Percentiles rank a stretch among this genome's conserved stretches.
Conservation (phyloP, 345 rosid species). For the Gossypium australe region DNA sequence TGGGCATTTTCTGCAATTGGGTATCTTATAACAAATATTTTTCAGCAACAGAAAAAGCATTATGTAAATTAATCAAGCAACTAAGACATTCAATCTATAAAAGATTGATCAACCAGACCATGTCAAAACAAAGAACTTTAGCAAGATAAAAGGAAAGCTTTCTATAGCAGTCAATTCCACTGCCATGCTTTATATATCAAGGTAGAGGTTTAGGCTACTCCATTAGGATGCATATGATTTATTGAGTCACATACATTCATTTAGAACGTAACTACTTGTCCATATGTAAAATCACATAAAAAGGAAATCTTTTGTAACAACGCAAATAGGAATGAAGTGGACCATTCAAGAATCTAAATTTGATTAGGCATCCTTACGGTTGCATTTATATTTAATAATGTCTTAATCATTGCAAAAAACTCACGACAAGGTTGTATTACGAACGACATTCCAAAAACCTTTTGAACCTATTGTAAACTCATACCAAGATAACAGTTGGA, state of each 20-base stretch:
- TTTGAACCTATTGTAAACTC: neutral
- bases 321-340: neutral
- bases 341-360: neutral
- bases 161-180: neutral
- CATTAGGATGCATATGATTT: neutral
- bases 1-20: conserved; percentile 97
- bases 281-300: neutral
- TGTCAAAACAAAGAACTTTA: too few relatives aligned
- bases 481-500: neutral
- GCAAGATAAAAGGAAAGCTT: neutral
- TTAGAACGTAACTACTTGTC: neutral
- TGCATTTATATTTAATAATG: neutral
- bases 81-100: neutral
- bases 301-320: neutral
- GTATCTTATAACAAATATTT: conserved; percentile 58
- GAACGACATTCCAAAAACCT: neutral
- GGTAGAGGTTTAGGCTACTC: neutral
- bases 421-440: neutral
- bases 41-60: conserved; percentile 26
- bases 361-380: neutral
- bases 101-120: neutral
- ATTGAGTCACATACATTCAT: neutral
- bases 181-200: neutral
- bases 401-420: neutral
- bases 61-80: neutral